Evolutionary conservation across 1,284 basidiomycete genomes (phyloP).

Genomic region (Ganoderma sinense): DNA sequence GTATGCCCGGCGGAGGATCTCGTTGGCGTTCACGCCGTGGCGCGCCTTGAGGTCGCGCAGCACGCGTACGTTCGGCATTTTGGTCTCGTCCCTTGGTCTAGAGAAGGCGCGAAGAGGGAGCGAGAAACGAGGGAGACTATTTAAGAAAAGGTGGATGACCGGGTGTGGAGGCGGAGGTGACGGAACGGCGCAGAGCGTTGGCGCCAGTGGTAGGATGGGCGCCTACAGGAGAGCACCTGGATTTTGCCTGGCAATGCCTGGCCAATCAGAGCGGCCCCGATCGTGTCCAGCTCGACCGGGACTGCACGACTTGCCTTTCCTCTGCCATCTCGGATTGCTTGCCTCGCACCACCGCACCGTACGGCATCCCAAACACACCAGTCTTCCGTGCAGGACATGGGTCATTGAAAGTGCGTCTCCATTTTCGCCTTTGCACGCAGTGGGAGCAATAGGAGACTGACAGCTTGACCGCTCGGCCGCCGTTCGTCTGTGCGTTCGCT

Average conservation of each 20-base stretch:
- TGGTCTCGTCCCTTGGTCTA: slow-evolving; percentile 16
- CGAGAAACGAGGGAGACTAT: neutral
- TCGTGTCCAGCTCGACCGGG: slow-evolving; percentile 24
- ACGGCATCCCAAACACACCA: slow-evolving; percentile 13
- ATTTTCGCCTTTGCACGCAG: neutral
- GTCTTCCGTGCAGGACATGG: slow-evolving; percentile 29
- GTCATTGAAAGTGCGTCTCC: slow-evolving; percentile 25
- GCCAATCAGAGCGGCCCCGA: slow-evolving; percentile 29
- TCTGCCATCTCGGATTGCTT: slow-evolving; percentile 16
- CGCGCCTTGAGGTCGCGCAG: slow-evolving; percentile 83
- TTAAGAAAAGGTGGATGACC: neutral
- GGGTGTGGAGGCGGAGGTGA: slow-evolving; percentile 12
- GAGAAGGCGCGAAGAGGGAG: neutral
- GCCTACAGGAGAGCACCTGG: neutral
- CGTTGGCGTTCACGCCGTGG: slow-evolving; percentile 72
- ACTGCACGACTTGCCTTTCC: slow-evolving; percentile 10
- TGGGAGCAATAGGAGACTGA: neutral
- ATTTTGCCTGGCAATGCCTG: slow-evolving; percentile 24
- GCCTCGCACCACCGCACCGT: slow-evolving; percentile 17
- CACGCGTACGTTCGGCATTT: slow-evolving; percentile 59
- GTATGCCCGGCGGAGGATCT: slow-evolving; percentile 86
- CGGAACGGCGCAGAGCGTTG: slow-evolving; percentile 9
- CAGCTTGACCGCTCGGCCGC: neutral
- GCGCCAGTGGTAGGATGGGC: slow-evolving; percentile 10
- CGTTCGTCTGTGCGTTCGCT: neutral